Conservation (phyloP, 345 rosid genomes). For the Sisymbrium irio region DNA sequence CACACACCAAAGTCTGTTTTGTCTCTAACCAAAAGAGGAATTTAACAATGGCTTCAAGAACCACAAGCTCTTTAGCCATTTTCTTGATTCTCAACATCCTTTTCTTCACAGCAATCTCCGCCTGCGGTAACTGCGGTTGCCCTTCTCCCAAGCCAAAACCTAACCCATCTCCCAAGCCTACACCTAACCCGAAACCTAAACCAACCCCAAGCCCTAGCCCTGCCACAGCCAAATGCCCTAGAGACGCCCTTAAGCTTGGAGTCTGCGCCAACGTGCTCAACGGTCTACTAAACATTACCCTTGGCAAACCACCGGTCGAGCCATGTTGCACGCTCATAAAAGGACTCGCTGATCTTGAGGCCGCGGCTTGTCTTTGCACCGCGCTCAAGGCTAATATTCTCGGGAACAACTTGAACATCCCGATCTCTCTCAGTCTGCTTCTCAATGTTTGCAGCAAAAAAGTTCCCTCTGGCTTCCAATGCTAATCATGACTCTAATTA, state of each 20-base stretch:
- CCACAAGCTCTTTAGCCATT: slow-evolving; percentile 44
- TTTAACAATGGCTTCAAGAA: slow-evolving; percentile 47
- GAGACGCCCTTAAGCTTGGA: slow-evolving; percentile 47
- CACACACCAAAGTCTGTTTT: background rate
- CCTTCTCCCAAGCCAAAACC: slow-evolving; percentile 49
- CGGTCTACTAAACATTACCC: slow-evolving; percentile 37
- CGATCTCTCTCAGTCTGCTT: slow-evolving; percentile 43
- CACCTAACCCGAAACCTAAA: slow-evolving; percentile 31
- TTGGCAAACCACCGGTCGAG: slow-evolving; percentile 43
- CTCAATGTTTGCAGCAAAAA: slow-evolving; percentile 44
- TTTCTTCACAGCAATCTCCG: slow-evolving; percentile 46
- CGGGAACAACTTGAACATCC: slow-evolving; percentile 46
- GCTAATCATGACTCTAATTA: slow-evolving; percentile 32
- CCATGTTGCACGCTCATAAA: slow-evolving; percentile 46
- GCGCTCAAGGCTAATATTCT: slow-evolving; percentile 47
- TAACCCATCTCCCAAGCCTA: slow-evolving; percentile 21
- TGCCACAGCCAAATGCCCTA: slow-evolving; percentile 32
- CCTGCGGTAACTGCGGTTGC: slow-evolving; percentile 46
- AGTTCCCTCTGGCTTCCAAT: slow-evolving; percentile 41
- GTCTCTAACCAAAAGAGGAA: background rate
- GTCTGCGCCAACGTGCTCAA: slow-evolving; percentile 44
- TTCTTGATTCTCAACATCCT: slow-evolving; percentile 51
- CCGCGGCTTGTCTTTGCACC: slow-evolving; percentile 60
- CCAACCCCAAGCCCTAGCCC: slow-evolving; percentile 41
- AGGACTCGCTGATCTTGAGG: slow-evolving; percentile 54